Evolutionary conservation across 2,329 filamentous ascomycete species (phyloP).

Genomic region (Lachnellula hyalina): DNA sequence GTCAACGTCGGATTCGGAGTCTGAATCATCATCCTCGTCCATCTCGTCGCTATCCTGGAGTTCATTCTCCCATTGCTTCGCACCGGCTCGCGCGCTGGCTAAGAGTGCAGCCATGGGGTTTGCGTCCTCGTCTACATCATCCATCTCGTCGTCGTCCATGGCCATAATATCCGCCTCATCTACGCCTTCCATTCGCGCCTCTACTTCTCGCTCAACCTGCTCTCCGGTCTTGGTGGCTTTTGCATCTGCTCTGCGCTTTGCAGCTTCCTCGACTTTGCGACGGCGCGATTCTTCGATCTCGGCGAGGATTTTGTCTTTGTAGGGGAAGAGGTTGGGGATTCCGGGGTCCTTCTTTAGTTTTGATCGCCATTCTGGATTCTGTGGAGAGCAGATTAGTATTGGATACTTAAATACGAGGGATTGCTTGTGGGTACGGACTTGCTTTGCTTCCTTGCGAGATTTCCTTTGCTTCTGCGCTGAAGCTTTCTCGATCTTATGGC

Average conservation of each 20-base stretch:
- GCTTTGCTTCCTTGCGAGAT: slow-evolving; percentile 74
- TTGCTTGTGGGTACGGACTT: slow-evolving; percentile 42
- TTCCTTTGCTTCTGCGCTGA: slow-evolving; percentile 89
- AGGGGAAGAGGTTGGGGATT: slow-evolving; percentile 95
- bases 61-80: slow-evolving; percentile 45
- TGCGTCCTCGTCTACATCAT: slow-evolving; percentile 59
- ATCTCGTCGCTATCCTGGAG: slow-evolving; percentile 44
- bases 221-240: slow-evolving; percentile 59
- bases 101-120: slow-evolving; percentile 77
- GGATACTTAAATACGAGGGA: slow-evolving; percentile 48
- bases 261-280: slow-evolving; percentile 73
- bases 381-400: slow-evolving; percentile 41
- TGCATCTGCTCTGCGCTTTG: slow-evolving; percentile 65
- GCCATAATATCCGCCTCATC: slow-evolving; percentile 46
- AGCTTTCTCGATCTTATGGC: slow-evolving; percentile 94
- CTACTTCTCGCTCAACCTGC: slow-evolving; percentile 37
- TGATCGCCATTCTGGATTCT: slow-evolving; percentile 95
- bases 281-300: slow-evolving; percentile 88
- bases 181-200: slow-evolving; percentile 40
- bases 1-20: slow-evolving; percentile 42
- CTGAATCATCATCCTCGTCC: slow-evolving; percentile 47
- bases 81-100: slow-evolving; percentile 75
- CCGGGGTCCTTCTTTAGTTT: slow-evolving; percentile 96
- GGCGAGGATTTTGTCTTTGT: slow-evolving; percentile 90
- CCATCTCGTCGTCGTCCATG: slow-evolving; percentile 44